A percentile compares a stretch with the other conserved stretches of the same genome.
Evolutionary conservation across 2,329 filamentous ascomycete species (phyloP).

Genomic region (Trichoderma koningii): DNA sequence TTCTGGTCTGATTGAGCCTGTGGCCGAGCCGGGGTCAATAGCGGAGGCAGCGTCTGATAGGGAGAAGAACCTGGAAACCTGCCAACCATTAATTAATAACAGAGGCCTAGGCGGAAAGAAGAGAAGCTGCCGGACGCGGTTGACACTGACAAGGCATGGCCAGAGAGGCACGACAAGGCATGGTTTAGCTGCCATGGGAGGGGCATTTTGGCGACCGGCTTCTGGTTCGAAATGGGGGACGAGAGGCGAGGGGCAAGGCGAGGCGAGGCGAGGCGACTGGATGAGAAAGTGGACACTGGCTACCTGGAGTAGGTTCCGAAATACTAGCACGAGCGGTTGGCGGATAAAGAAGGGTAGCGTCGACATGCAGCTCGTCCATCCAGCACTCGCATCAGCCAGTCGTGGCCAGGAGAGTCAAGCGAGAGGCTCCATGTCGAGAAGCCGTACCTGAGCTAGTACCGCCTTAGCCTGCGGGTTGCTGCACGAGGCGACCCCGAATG

Average conservation of each 20-base stretch:
- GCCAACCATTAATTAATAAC: not conserved
- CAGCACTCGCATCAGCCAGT: constrained; percentile 5
- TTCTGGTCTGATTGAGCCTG: constrained; percentile 9
- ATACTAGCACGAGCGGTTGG: constrained; percentile 3
- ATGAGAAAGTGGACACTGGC: too few relatives aligned
- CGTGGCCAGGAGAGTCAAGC: not conserved
- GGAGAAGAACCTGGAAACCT: not conserved
- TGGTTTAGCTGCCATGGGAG: not conserved
- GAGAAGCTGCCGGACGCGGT: not conserved
- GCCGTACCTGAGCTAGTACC: not conserved
- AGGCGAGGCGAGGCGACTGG: not conserved
- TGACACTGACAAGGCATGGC: not conserved
- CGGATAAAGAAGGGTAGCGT: not conserved
- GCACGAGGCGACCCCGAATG: too few relatives aligned
- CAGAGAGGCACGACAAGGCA: not conserved
- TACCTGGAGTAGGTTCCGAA: too few relatives aligned
- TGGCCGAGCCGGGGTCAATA: not conserved
- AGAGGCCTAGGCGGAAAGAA: not conserved
- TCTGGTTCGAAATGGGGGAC: constrained; percentile 5
- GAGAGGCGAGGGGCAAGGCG: not conserved
- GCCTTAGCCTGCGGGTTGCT: not conserved
- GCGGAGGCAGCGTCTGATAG: constrained; percentile 17
- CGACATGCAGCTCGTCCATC: not conserved
- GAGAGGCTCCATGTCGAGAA: not conserved
- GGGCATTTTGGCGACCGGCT: not conserved